Percentiles rank a stretch among this genome's conserved stretches.
phyloP scores from a whole-genome alignment of 1,139 yeast genomes.

The Yamadazyma dushanensis region DNA sequence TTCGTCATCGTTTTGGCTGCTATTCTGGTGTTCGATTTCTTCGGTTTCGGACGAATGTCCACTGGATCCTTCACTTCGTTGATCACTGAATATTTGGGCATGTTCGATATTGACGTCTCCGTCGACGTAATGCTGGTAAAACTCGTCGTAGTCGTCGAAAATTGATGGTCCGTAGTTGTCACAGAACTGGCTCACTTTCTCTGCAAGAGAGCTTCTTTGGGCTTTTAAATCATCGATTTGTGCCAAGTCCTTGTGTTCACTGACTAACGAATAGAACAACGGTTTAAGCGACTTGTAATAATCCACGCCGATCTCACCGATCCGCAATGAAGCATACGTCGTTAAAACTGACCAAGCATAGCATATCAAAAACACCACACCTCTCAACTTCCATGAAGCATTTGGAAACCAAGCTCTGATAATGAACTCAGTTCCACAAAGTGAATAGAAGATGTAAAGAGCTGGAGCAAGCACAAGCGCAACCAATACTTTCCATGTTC shows the following conservation, averaged over 20 bases:
- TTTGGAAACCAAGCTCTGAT: slow-evolving; percentile 19
- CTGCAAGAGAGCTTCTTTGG: slow-evolving; percentile 54
- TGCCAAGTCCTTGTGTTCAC: slow-evolving; percentile 40
- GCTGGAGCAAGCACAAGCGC: slow-evolving; percentile 46
- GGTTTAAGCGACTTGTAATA: slow-evolving; percentile 42
- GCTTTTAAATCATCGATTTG: slow-evolving; percentile 54
- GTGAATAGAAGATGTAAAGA: slow-evolving; percentile 42
- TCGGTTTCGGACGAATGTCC: slow-evolving; percentile 52
- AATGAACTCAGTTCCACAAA: slow-evolving; percentile 36
- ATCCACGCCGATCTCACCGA: slow-evolving; percentile 45
- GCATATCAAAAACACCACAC: slow-evolving; percentile 29
- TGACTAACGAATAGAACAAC: slow-evolving; percentile 34
- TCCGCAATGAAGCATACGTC: slow-evolving; percentile 43
- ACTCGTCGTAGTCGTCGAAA: slow-evolving; percentile 60
- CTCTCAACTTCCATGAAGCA: slow-evolving; percentile 10
- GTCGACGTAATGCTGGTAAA: slow-evolving; percentile 28
- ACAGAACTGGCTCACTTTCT: slow-evolving; percentile 64
- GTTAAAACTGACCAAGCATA: slow-evolving; percentile 44
- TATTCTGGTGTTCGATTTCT: slow-evolving; percentile 21
- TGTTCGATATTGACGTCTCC: slow-evolving; percentile 14
- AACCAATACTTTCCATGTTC: slow-evolving; percentile 49
- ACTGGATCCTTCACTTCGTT: slow-evolving; percentile 17
- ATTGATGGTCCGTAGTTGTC: slow-evolving; percentile 74
- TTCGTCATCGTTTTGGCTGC: slow-evolving; percentile 9
- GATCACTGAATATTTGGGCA: slow-evolving; percentile 35